These are phyloP conservation scores for Annulohypoxylon moriforme DNA, from an alignment of 495 filamentous ascomycete species.

Conservation along the genomic window DNA sequence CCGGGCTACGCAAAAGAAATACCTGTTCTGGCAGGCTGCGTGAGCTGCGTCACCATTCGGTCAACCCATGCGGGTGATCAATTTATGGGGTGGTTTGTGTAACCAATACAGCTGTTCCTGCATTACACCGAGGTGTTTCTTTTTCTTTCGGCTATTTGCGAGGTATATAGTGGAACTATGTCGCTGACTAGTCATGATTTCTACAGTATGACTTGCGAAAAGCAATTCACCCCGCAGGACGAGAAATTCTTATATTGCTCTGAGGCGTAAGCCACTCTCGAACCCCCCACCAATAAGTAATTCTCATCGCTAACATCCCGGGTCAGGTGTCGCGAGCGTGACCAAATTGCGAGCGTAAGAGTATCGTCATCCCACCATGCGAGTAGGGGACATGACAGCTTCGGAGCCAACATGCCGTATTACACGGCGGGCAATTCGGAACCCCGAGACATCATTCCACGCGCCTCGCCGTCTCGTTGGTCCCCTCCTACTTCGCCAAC, in stretches of 20 bases:
- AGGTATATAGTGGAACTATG: constrained; percentile 16
- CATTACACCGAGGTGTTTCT: constrained; percentile 47
- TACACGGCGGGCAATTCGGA: constrained; percentile 53
- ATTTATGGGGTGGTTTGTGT: constrained; percentile 52
- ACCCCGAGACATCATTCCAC: constrained; percentile 63
- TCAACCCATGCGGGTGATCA: constrained; percentile 51
- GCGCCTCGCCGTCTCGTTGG: constrained; percentile 61
- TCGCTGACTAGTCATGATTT: constrained; percentile 38
- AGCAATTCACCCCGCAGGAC: constrained; percentile 59
- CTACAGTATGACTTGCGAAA: constrained; percentile 64
- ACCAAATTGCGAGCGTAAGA: constrained; percentile 50
- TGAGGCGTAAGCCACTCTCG: constrained; percentile 54
- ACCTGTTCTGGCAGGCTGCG: constrained; percentile 53
- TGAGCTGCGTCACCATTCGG: constrained; percentile 54
- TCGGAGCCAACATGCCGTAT: constrained; percentile 50
- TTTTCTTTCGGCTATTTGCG: constrained; percentile 13
- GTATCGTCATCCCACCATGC: constrained; percentile 45
- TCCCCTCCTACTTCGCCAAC: constrained; percentile 58
- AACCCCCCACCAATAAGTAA: constrained; percentile 39
- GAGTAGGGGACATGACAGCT: constrained; percentile 36
- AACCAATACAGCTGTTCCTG: constrained; percentile 54
- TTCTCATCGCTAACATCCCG: constrained; percentile 26
- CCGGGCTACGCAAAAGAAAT: constrained; percentile 31
- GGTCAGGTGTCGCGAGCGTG: constrained; percentile 58
- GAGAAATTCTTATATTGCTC: constrained; percentile 62